Conservation (phyloP, 495 filamentous ascomycete genomes). For the Penicillium cinerascens region DNA sequence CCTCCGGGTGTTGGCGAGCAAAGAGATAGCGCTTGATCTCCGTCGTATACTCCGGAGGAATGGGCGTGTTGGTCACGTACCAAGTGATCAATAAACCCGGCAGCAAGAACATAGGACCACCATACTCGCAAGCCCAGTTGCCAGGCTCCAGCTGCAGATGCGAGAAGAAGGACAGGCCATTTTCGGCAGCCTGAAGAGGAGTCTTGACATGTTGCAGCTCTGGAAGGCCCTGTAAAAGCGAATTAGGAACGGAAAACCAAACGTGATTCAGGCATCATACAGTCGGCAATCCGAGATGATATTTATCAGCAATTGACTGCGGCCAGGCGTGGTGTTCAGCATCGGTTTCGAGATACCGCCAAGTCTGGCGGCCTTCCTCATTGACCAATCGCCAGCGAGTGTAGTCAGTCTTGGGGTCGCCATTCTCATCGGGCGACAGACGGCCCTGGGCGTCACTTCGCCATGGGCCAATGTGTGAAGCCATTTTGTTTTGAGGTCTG, state of each 20-base stretch:
- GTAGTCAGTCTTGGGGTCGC: slow-evolving; percentile 63
- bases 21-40: slow-evolving; percentile 96
- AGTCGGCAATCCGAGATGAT: slow-evolving; percentile 69
- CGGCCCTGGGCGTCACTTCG: slow-evolving; percentile 39
- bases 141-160: slow-evolving; percentile 83
- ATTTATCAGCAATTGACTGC: slow-evolving; percentile 79
- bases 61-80: slow-evolving; percentile 85
- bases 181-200: slow-evolving; percentile 71
- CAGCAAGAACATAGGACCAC: slow-evolving; percentile 83
- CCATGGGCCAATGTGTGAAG: slow-evolving; percentile 42
- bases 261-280: slow-evolving; percentile 31
- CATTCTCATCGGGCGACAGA: slow-evolving; percentile 36
- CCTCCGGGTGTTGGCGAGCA: slow-evolving; percentile 76
- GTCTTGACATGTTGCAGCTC: slow-evolving; percentile 65
- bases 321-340: slow-evolving; percentile 75
- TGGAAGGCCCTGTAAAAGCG: slow-evolving; percentile 59
- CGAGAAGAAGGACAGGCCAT: slow-evolving; percentile 86
- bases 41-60: slow-evolving; percentile 73
- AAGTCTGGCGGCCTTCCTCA: slow-evolving; percentile 82
- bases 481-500: slow-evolving; percentile 14
- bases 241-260: slow-evolving; percentile 6
- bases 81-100: slow-evolving; percentile 83
- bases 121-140: slow-evolving; percentile 97
- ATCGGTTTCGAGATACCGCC: slow-evolving; percentile 85
- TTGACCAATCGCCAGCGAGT: slow-evolving; percentile 80